Base-by-base conservation (phyloP, 2,329 filamentous ascomycete species). In the Pseudogymnoascus sp. region DNA sequence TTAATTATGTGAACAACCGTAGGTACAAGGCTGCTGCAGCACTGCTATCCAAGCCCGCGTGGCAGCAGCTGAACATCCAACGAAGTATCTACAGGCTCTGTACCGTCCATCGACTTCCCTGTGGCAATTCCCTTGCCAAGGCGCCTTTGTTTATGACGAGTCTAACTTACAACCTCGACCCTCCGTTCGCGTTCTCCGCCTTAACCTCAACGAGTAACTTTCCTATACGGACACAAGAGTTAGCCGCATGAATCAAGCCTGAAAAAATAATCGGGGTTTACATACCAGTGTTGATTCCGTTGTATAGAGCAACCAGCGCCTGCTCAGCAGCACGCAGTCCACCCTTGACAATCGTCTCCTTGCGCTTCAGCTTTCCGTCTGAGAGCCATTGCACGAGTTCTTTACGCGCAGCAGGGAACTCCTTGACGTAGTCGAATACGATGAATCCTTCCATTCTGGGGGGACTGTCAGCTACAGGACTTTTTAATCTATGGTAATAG, bases 331-430 rank as follows among this genome's bases (percentile, higher is more conserved):
- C 80, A 64, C 78, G 76, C 11, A 92, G 75, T 0, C 89, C 89
- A n/a, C 89, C 89, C 69, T 82, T 82, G 65, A 91, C 75, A 64
- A 93, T 82, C 1, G 86, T 87, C 75, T 91, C 88, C 72, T 87
- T 86, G 64, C 85, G 77, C 81, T 89, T 85, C 66, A 93, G 74
- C 76, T 87, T 90, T 60, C 89, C 89, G 72, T 90, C 84, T 1
- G 78, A 77, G n/a, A 91, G 72, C 89, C 89, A 92, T 66, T 82
- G 74, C 1, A 81, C 81, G 12, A 92, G 76, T 69, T 91, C 80
- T 71, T 81, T 77, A 67, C 82, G 75, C 0, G 87, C 89, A 44
- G 76, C 73, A 0, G 79, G 71, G 71, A 82, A 89, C 70, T 87
- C 79, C 61, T 81, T 76, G 4, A 73, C 75, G 70, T 82, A 90